phyloP scores from a whole-genome alignment of 2,329 filamentous ascomycete species.

The Colletotrichum karsti region DNA sequence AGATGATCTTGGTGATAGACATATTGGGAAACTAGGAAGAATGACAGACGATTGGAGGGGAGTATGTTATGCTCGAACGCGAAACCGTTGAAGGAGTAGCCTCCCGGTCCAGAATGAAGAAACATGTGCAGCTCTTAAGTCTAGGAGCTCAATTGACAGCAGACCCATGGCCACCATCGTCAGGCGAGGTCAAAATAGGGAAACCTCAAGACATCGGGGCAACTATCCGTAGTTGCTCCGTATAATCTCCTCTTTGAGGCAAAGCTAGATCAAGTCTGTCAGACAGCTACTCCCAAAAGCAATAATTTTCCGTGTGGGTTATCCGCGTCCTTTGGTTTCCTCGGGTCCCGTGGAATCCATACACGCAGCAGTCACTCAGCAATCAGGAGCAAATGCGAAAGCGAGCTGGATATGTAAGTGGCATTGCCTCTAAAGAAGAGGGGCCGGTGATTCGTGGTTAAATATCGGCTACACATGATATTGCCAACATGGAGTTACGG shows the following conservation, averaged over 20 bases:
- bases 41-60: neutral
- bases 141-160: neutral
- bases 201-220: neutral
- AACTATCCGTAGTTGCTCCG: neutral
- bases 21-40: neutral
- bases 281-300: neutral
- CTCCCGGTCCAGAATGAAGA: no score
- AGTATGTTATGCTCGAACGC: neutral
- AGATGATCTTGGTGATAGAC: neutral
- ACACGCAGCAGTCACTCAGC: no score
- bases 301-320: neutral
- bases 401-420: neutral
- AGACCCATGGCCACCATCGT: no score
- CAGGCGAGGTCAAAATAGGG: neutral
- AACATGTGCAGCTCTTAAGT: neutral
- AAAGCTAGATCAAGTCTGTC: neutral
- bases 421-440: neutral
- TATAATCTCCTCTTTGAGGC: no score
- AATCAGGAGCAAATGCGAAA: neutral
- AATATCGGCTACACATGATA: neutral
- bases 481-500: neutral
- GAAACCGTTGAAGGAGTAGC: neutral
- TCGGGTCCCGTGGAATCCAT: neutral
- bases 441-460: constrained; percentile 10
- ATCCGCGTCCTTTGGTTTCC: neutral